Evolutionary conservation across 441 rosid species (phyloP).

Genomic region (Arabidopsis lyrata): DNA sequence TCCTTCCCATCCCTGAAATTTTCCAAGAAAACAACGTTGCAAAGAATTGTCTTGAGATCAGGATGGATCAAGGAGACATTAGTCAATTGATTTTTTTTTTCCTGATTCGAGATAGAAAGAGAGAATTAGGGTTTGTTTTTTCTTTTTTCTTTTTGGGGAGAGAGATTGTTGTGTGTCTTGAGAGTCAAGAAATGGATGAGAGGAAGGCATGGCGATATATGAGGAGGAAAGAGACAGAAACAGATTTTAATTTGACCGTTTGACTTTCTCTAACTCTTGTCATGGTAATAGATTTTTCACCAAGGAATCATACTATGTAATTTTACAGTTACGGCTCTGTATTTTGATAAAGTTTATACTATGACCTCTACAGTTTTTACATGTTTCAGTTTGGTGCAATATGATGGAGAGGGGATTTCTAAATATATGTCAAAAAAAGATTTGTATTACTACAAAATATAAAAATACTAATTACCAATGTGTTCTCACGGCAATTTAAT

Average conservation of each 20-base stretch:
- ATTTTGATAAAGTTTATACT: neutral
- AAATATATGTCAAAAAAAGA: too few relatives aligned
- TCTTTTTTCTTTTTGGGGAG: constrained; percentile 3
- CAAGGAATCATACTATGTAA: constrained; percentile 2
- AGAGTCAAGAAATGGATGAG: constrained; percentile 69
- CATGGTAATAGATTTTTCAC: constrained; percentile 13
- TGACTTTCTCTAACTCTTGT: constrained; percentile 28
- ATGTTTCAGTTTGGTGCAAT: neutral
- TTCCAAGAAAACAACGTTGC: constrained; percentile 5
- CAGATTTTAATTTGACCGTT: constrained; percentile 34
- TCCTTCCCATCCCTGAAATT: constrained; percentile 39
- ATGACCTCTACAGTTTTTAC: neutral
- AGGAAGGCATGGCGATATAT: constrained; percentile 60
- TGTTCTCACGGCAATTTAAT: too few relatives aligned
- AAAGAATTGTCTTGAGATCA: constrained; percentile 23
- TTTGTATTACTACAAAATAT: too few relatives aligned
- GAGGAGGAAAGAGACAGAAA: constrained; percentile 38
- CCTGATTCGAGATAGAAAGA: neutral
- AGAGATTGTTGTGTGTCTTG: constrained; percentile 43
- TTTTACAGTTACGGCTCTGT: neutral
- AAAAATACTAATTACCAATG: too few relatives aligned
- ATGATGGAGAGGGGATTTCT: too few relatives aligned
- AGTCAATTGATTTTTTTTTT: neutral
- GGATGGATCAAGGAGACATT: constrained; percentile 39
- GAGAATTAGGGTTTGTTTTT: constrained; percentile 38